Percentiles rank a stretch among this genome's conserved stretches.
These are phyloP conservation scores for Pythium volutum DNA, from an alignment of 352 stramenopile genomes.

Conservation along the genomic window DNA sequence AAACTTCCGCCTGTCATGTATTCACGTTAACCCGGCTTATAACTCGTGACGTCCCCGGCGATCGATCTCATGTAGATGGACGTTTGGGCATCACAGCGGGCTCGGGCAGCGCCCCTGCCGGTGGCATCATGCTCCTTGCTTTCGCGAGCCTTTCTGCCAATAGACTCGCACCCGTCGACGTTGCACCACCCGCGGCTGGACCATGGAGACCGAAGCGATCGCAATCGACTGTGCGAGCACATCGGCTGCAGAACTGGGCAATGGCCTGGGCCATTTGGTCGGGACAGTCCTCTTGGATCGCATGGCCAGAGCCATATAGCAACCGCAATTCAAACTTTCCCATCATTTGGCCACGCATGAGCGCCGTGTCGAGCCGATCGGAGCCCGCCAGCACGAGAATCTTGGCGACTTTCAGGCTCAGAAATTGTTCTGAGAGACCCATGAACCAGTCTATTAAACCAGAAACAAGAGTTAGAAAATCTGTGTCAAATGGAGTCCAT, in stretches of 20 bases:
- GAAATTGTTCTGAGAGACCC: constrained; percentile 82
- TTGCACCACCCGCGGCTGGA: not conserved
- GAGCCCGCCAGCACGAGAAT: constrained; percentile 84
- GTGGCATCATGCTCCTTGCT: constrained; percentile 29
- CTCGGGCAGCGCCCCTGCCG: constrained; percentile 11
- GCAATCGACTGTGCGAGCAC: constrained; percentile 21
- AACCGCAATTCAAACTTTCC: constrained; percentile 88
- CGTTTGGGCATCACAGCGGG: constrained; percentile 27
- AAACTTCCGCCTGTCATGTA: too few species aligned
- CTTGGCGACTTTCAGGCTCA: constrained; percentile 72
- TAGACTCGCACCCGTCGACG: not conserved
- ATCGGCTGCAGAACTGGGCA: constrained; percentile 59
- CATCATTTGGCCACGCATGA: constrained; percentile 90
- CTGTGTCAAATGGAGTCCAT: not conserved
- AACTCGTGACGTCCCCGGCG: too few species aligned
- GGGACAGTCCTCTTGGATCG: constrained; percentile 86
- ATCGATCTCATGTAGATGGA: constrained; percentile 9
- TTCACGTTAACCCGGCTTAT: too few species aligned
- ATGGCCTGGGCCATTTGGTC: constrained; percentile 68
- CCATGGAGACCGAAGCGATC: constrained; percentile 7
- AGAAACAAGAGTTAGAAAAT: not conserved
- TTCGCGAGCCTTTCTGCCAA: constrained; percentile 28
- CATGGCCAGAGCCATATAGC: constrained; percentile 86
- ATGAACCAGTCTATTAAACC: constrained; percentile 65
- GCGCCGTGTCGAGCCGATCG: constrained; percentile 82